These are phyloP conservation scores for Lachancea sp. DNA, from an alignment of 805 yeast species.

Conservation along the genomic window DNA sequence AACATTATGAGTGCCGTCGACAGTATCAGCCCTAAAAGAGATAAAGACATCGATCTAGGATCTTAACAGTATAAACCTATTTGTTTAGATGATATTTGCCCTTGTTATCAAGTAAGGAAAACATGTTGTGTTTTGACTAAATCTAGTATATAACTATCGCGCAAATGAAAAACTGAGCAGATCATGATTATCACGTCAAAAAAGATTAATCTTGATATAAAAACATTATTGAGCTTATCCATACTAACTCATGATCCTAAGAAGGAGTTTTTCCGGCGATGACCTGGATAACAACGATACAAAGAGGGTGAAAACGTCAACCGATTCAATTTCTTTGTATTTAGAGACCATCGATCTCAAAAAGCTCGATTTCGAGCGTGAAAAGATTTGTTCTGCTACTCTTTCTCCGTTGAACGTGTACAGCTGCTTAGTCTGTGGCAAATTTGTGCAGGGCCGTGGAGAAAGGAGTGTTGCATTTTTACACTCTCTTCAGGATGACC, in stretches of 20 bases:
- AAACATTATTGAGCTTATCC: too few species aligned
- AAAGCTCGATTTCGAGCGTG: constrained; percentile 59
- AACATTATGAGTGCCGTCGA: constrained; percentile 6
- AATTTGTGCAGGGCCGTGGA: constrained; percentile 63
- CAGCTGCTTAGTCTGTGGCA: constrained; percentile 70
- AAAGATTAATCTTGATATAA: too few species aligned
- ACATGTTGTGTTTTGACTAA: too few species aligned
- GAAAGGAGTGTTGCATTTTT: constrained; percentile 57
- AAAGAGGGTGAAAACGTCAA: background rate
- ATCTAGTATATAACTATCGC: too few species aligned
- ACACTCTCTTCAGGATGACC: constrained; percentile 59
- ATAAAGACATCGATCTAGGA: background rate
- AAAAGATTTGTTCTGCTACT: constrained; percentile 58
- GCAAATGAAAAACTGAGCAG: too few species aligned
- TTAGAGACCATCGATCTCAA: constrained; percentile 30
- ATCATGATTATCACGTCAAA: too few species aligned
- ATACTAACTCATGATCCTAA: background rate
- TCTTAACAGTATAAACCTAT: background rate
- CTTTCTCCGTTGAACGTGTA: constrained; percentile 57
- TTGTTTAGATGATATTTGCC: background rate
- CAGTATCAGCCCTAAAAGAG: background rate
- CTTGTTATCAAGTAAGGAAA: too few species aligned
- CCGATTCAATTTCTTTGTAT: background rate
- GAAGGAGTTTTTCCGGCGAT: background rate
- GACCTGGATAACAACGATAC: background rate